Base-by-base conservation (phyloP, 2,329 filamentous ascomycete genomes). In the Colletotrichum sp. region DNA sequence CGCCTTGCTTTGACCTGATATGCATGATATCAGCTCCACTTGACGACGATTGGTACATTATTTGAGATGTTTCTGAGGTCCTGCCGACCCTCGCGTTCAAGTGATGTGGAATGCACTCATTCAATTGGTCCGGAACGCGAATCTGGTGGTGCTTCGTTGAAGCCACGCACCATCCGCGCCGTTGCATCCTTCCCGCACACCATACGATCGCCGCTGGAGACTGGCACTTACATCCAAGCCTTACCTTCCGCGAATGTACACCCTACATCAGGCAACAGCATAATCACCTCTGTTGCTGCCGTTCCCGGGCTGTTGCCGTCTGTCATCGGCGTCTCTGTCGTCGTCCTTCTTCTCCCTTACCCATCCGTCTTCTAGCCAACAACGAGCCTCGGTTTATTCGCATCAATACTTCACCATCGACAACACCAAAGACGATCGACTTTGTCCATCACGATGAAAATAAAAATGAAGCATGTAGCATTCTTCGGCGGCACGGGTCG, bases 401-500 rank as follows among this genome's bases (percentile, higher is more conserved):
- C 26, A 26, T 28, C 55, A 59, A 34, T 28, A 21, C 18, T 18
- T n/a, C n/a, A 49, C 18, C n/a, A 21, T 49, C 9, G n/a, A 49
- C n/a, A 21, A 49, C 18, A 49, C 18, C 18, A 49, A 49, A 49
- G 18, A 49, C 44, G 44, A 49, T 52, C n/a, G 15, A 24, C n/a
- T 36, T 12, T 18, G 34, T 34, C 34, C 32, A 65, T 18, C 8
- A 64, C 26, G n/a, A 66, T 32, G 64, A 18, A 13, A 7, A n/a
- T 5, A 6, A 26, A 10, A 16, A 59, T 18, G 30, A 69, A 12
- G 16, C 69, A 72, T n/a, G 73, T 73, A 26, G 69, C 73, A 36
- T 76, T 76, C 52, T 76, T 76, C 18, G 69, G 69, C 7, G 62
- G 10, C 28, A 76, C 73, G 18, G 63, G 69, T 3, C 39, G 36